phyloP scores from a whole-genome alignment of 768 basidiomycete genomes.

The Amanita polypyramis region DNA sequence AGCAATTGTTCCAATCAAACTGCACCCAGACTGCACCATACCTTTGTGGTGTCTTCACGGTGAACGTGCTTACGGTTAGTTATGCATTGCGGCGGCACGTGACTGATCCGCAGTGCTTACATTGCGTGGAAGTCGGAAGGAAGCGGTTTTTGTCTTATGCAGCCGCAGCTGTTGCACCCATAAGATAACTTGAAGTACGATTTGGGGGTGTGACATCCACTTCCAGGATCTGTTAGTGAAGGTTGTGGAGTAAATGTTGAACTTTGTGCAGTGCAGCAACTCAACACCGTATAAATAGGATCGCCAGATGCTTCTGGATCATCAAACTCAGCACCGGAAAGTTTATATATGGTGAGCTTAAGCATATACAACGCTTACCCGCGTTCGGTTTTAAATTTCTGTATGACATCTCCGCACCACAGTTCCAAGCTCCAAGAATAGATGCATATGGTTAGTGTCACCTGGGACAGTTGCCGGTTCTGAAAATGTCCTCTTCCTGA shows the following conservation, averaged over 20 bases:
- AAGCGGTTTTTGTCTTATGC: not conserved
- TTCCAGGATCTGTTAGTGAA: not conserved
- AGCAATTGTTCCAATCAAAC: no score
- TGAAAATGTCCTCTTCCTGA: not conserved
- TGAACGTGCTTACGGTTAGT: not conserved
- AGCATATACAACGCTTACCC: not conserved
- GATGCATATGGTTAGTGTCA: no score
- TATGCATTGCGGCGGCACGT: not conserved
- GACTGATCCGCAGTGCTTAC: constrained; percentile 1
- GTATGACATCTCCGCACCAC: no score
- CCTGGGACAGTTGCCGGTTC: no score
- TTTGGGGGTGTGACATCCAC: not conserved
- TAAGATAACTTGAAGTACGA: not conserved
- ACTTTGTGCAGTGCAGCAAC: not conserved
- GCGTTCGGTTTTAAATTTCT: no score
- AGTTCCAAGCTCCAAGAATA: no score
- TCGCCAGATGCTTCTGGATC: constrained; percentile 5
- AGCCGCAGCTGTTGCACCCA: no score
- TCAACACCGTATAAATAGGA: not conserved
- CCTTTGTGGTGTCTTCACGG: not conserved
- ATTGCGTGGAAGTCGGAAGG: not conserved
- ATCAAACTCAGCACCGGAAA: not conserved
- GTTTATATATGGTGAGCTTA: not conserved
- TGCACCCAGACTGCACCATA: not conserved
- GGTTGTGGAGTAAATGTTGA: no score